Conservation (phyloP, 2,329 filamentous ascomycete genomes). For the Aspergillus fumigatiaffinis region DNA sequence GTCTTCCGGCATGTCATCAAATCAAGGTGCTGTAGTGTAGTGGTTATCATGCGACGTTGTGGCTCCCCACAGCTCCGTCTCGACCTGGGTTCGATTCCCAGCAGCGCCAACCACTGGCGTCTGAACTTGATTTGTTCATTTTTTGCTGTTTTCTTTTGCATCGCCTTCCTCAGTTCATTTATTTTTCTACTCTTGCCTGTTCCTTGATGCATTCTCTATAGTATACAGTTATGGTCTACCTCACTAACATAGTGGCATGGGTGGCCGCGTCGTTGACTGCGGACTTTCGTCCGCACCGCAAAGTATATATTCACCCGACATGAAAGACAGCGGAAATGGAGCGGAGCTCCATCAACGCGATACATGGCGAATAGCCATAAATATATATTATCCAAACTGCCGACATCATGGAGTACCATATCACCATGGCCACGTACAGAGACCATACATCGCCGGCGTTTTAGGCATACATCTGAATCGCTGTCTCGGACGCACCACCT, state of each 20-base stretch:
- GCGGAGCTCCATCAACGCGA: not conserved
- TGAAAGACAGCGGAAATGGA: not conserved
- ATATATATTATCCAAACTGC: too few relatives aligned
- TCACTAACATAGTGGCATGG: too few relatives aligned
- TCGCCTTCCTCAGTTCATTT: not conserved
- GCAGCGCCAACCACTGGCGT: conserved; percentile 15
- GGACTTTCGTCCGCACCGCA: not conserved
- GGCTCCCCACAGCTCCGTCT: conserved; percentile 15
- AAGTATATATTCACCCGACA: not conserved
- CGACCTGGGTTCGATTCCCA: conserved; percentile 24
- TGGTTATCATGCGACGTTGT: conserved; percentile 22
- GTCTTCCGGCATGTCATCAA: not conserved
- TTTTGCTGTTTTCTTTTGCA: not conserved
- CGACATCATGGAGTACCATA: too few relatives aligned
- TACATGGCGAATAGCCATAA: not conserved
- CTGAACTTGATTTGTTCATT: conserved; percentile 13
- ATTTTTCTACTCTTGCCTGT: not conserved
- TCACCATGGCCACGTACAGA: not conserved
- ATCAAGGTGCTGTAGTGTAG: conserved; percentile 24
- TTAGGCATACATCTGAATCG: not conserved
- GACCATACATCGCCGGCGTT: not conserved
- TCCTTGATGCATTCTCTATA: not conserved
- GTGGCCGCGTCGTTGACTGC: not conserved
- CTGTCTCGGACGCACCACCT: not conserved
- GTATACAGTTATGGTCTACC: too few relatives aligned